Conservation (phyloP, 164 flowering plant genomes). For the Aristolochia californica region DNA sequence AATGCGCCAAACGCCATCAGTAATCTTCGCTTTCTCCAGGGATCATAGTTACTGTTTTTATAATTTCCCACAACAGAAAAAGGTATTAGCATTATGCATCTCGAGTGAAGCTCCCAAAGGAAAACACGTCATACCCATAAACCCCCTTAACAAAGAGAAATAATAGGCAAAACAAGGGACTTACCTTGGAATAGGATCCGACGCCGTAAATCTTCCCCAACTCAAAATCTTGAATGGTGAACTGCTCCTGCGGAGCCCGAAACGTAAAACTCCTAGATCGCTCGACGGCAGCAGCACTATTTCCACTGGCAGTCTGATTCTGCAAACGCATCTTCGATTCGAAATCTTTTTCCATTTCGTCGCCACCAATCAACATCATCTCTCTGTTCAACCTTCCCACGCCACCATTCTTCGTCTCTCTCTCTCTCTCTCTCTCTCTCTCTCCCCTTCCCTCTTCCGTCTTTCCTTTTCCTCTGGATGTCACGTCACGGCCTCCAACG, state of each 20-base stretch:
- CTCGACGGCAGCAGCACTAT: constrained; percentile 18
- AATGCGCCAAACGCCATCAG: too few species aligned
- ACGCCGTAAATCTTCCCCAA: constrained; percentile 94
- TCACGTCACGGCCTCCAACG: constrained; percentile 16
- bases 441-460: background rate
- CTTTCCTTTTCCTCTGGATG: constrained; percentile 2
- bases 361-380: constrained; percentile 10
- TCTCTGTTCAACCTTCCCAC: background rate
- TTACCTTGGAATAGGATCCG: constrained; percentile 90
- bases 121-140: background rate
- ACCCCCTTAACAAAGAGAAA: background rate
- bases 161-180: background rate
- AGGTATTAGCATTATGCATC: too few species aligned
- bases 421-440: too few species aligned
- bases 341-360: constrained; percentile 70
- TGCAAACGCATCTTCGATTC: constrained; percentile 61
- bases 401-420: too few species aligned
- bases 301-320: constrained; percentile 9
- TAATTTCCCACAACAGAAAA: too few species aligned
- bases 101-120: background rate
- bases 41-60: too few species aligned
- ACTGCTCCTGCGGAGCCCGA: constrained; percentile 83
- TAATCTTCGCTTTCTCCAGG: too few species aligned
- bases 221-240: constrained; percentile 70
- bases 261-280: constrained; percentile 61